Evolutionary conservation across 768 basidiomycete genomes (phyloP).

Genomic region (Lactifluus subvellereus): DNA sequence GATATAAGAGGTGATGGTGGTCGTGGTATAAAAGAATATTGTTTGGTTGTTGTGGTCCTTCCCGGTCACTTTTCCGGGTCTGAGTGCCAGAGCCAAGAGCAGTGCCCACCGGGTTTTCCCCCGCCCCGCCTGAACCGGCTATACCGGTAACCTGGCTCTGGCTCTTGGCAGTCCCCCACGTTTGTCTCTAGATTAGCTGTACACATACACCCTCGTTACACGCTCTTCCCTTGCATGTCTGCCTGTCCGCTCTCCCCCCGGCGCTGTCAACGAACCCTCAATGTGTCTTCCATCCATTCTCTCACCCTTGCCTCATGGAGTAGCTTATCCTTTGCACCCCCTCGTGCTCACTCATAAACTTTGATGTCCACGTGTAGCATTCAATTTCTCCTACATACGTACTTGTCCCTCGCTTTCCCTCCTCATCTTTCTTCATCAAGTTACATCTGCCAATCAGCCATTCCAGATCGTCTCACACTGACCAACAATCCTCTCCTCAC

Average conservation of each 20-base stretch:
- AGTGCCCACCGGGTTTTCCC: not conserved
- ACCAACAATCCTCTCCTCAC: not conserved
- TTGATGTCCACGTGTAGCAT: not conserved
- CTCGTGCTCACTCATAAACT: conserved; percentile 12
- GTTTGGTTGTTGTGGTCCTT: conserved; percentile 8
- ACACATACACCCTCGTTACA: not conserved
- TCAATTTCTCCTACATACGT: not conserved
- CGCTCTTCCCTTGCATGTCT: not conserved
- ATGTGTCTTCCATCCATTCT: not conserved
- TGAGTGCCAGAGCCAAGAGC: not conserved
- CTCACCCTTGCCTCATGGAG: not conserved
- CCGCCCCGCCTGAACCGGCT: not conserved
- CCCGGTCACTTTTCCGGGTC: not conserved
- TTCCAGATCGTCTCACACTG: not conserved
- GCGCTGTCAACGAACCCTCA: not conserved
- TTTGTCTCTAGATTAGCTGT: conserved; percentile 2
- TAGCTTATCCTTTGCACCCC: not conserved
- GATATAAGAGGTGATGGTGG: not conserved
- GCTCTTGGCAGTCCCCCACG: not conserved
- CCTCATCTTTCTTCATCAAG: not conserved
- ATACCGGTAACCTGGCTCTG: conserved; percentile 1
- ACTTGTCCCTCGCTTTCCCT: not conserved
- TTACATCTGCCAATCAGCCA: not conserved
- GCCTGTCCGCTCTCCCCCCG: not conserved
- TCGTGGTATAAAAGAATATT: not conserved